Evolutionary conservation across 2,329 filamentous ascomycete species (phyloP), one percentile per base, ranked within the genome.

Genomic region (Neocatenulostroma microsporum): DNA sequence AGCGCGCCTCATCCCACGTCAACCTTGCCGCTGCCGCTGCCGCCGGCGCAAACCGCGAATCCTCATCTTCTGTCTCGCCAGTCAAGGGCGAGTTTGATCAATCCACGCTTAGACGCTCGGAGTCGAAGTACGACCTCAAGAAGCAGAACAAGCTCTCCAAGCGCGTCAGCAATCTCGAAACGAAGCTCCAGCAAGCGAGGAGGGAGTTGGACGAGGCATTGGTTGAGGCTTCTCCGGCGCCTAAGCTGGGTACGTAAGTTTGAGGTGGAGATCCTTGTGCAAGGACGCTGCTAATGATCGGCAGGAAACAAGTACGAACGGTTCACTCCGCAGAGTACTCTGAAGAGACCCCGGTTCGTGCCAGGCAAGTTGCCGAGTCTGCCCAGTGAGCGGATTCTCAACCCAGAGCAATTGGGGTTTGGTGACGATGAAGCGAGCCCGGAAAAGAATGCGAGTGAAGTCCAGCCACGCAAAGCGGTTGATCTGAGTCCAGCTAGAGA

Each of bases 91-190:
- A 54, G 3, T 38, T 52, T 13, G 48, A 48, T 2, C 23, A 30
- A 11, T 50, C 51, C 3, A 40, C 41, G 8, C 52, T 73, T 21
- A 66, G 65, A 39, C 65, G 62, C 26, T 64, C 69, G 17, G 65
- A 66, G 3, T 76, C 72, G 2, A 72, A 70, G 48, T 72, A 69
- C 46, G 75, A 79, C 35, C 57, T 79, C 5, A 62, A 69, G 33
- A 71, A 68, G 48, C 72, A 78, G 47, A 63, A 69, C 40, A 76
- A 74, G 43, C 58, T 80, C 21, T 61, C 67, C 26, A 77, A 76
- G 57, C 68, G 73, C 35, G 74, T 80, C 20, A 77, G 73, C 45
- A 69, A 78, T 45, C 64, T 80, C 10, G 76, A 80, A 47, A 54
- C 62, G 10, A 77, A 78, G 51, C 64, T 80, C 20, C 62, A 72